Evolutionary conservation across 306 rosid species (phyloP), one percentile per base, ranked within the genome.

Genomic region (Cajanus cajan): DNA sequence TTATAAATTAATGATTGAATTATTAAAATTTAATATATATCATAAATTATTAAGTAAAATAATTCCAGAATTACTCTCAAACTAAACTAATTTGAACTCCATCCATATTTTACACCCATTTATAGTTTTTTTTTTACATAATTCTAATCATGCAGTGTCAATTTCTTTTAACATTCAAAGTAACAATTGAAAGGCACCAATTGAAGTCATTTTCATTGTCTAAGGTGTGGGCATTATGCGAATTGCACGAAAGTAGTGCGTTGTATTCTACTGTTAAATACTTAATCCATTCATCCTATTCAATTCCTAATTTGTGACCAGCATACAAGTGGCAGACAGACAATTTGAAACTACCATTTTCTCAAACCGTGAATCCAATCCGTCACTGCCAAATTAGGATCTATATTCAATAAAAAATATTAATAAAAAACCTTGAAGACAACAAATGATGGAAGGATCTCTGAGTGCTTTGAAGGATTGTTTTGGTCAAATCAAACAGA

Each of bases 321-420:
- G 43, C 21, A 67, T 50, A 15, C 61, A 77, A 39, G 83, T 82
- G 81, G 85, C 81, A 68, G 78, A 78, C 81, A 68, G 1, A 44
- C 16, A 34, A 36, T 81, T 12, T 81, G 64, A 40, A 67, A 76
- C 37, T 65, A 61, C 14, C 85, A 45, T 65, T 51, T 54, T 71
- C 73, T 21, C 31, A 33, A 68, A 18, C 55, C 59, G 22, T 44
- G 44, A 41, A 74, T 74, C 61, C 68, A 22, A 43, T 48, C 11
- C 15, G 28, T 16, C 28, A 68, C 45, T 54, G 73, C 78, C 68
- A 65, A 70, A 39, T 28, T 37, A 70, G 77, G 25, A 28, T 71
- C 83, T 86, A 25, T n/a, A 66, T 14, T 69, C 70, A 74, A 31
- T 48, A 13, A 25, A 13, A 18, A 8, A 31, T 15, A 36, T 37